Evolutionary conservation across 2,329 filamentous ascomycete genomes (phyloP), one percentile per base, ranked within the genome.

Genomic region (Fusarium hainanense): DNA sequence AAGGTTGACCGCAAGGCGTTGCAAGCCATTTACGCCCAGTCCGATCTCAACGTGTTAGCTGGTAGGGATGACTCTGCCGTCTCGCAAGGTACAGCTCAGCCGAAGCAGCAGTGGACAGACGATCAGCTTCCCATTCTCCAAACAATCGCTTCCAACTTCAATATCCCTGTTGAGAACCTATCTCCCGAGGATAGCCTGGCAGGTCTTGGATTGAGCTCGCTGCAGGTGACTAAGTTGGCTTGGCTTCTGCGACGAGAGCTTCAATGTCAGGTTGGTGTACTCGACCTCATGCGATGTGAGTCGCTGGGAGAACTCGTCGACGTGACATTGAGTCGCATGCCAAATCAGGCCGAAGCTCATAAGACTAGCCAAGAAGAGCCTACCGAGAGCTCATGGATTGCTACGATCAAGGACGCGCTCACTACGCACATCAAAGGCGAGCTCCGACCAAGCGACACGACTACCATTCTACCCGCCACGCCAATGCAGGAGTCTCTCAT

Each of bases 1-100:
- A 68, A 68, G 42, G 66, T 68, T 6, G 65, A 68, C 7, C 66
- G 66, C 3, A 68, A 69, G 16, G 49, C 59, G 1, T 10, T 68
- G 6, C 66, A 68, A 13, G 18, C 37, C 4, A 68, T 68, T 2
- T 68, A 68, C 12, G 37, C 47, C 0, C 28, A 43, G 0, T 49
- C 66, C 0, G 59, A 68, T 9, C 44, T 65, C 7, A 66, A 48
- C 16, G 18, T 42, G 0, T n/a, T 68, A n/a, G 65, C 30, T 28
- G 66, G 44, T 1, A 47, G 54, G n/a, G 49, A 55, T 9, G 18
- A 47, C 3, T 3, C 16, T 4, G 1, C 27, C 1, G 25, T 8
- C 8, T 6, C 13, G 0, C 40, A 46, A 14, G 20, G 40, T 1
- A 14, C 16, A 7, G 7, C 9, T 1, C 11, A 43, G 2, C 2